Evolutionary conservation across 306 rosid genomes (phyloP), one percentile per base, ranked within the genome.

Genomic region (Quercus bicolor): DNA sequence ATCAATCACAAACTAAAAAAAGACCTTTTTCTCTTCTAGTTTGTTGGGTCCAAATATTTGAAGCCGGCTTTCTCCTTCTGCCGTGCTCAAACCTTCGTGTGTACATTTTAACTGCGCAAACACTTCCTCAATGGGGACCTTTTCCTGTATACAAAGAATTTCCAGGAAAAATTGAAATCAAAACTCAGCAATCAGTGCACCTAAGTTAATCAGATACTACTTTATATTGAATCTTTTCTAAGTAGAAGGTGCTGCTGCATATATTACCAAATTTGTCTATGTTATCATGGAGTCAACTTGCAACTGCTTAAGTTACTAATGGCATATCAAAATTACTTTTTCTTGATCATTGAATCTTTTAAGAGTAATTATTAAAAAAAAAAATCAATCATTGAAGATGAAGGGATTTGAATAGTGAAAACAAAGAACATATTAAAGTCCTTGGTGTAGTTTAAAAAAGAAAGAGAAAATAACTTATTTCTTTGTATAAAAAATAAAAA

Each of bases 1-100:
- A 57, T 62, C 61, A 9, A 9, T 64, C 68, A n/a, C 70, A 69
- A 20, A 56, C 15, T 23, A 75, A 78, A 45, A 72, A 74, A 10
- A 20, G 26, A 92, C 98, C 94, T 92, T 92, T 79, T 92, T 95
- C 94, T 95, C 98, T 79, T 95, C 98, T 76, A 95, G 88, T 80
- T 91, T 95, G 98, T 95, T 95, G 78, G 98, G 98, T 20, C 98
- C 98, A 66, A 95, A 95, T 69, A 95, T 95, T 69, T 84, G 89
- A 64, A 95, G 94, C 87, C 98, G 89, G 68, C 79, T 81, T 82
- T 82, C 94, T 82, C 98, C 98, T 83, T 95, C 98, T 12, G 84
- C 90, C 0, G 88, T 33, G 72, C 85, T 69, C 66, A 95, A 79
- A 61, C 98, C 98, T 82, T 92, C 98, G 76, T 56, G 83, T 66